Percentiles rank a stretch among this genome's conserved stretches.
phyloP scores from a whole-genome alignment of 2,329 filamentous ascomycete genomes.

The Oidium heveae region DNA sequence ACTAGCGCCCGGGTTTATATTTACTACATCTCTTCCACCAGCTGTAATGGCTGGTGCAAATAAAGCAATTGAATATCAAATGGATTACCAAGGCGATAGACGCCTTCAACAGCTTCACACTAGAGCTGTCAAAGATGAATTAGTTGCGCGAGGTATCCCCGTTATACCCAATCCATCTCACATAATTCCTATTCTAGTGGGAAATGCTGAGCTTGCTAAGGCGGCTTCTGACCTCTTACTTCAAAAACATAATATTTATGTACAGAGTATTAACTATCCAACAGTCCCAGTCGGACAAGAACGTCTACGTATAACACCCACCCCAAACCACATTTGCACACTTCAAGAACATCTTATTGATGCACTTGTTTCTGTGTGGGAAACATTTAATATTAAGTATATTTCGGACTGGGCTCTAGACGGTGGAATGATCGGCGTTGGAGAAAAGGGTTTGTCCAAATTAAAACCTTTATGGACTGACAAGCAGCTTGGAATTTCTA shows the following conservation, averaged over 20 bases:
- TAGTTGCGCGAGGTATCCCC: conserved; percentile 61
- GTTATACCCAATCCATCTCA: conserved; percentile 96
- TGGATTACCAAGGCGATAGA: conserved; percentile 61
- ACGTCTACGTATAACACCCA: conserved; percentile 83
- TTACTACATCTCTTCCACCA: conserved; percentile 87
- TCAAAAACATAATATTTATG: conserved; percentile 77
- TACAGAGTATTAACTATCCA: conserved; percentile 97
- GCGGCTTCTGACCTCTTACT: conserved; percentile 78
- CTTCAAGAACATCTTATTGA: conserved; percentile 67
- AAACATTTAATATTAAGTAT: conserved; percentile 67
- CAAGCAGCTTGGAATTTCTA: conserved; percentile 47
- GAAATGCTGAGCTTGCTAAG: conserved; percentile 81
- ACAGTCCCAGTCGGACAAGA: conserved; percentile 97
- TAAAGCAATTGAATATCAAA: conserved; percentile 83
- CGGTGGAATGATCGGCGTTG: conserved; percentile 88
- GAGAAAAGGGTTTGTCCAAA: conserved; percentile 34
- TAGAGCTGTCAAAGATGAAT: conserved; percentile 68
- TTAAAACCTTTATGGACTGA: conserved; percentile 75
- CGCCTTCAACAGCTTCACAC: conserved; percentile 90
- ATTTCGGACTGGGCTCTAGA: conserved; percentile 77
- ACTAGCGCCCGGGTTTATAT: conserved; percentile 91
- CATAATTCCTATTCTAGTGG: conserved; percentile 82
- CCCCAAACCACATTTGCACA: conserved; percentile 67
- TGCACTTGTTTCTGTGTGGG: conserved; percentile 74
- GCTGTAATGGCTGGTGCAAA: conserved; percentile 90